phyloP scores from a whole-genome alignment of 345 rosid species.

The Syzygium aqueum region DNA sequence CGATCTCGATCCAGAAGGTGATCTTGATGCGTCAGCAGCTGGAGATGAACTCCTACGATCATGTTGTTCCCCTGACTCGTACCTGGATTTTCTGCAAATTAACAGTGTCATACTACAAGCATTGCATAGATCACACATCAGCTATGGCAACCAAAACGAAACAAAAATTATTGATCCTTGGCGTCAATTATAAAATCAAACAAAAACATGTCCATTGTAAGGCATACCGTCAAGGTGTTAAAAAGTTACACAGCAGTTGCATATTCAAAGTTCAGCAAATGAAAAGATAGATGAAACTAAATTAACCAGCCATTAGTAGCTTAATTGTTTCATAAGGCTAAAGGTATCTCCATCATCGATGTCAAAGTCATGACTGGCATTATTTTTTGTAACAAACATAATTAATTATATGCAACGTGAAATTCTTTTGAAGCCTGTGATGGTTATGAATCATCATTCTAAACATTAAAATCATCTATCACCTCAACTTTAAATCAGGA shows the following conservation, averaged over 20 bases:
- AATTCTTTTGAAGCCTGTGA: not conserved
- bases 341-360: not conserved
- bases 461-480: not conserved
- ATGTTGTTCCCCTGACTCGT: not conserved
- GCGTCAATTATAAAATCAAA: not conserved
- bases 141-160: not conserved
- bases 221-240: not conserved
- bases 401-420: not conserved
- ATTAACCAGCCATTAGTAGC: not conserved
- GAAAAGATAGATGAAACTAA: not conserved
- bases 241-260: not conserved
- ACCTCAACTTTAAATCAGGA: not conserved
- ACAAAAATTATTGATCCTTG: not conserved
- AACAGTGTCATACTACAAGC: not conserved
- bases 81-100: not conserved
- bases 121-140: not conserved
- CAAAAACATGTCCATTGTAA: not conserved
- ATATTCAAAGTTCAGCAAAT: not conserved
- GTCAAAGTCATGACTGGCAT: not conserved
- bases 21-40: not conserved
- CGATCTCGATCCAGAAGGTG: constrained; percentile 8
- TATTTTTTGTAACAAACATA: not conserved
- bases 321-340: not conserved
- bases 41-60: not conserved
- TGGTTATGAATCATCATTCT: not conserved